phyloP scores from a whole-genome alignment of 768 basidiomycete genomes.

The Lactifluus rugatus region DNA sequence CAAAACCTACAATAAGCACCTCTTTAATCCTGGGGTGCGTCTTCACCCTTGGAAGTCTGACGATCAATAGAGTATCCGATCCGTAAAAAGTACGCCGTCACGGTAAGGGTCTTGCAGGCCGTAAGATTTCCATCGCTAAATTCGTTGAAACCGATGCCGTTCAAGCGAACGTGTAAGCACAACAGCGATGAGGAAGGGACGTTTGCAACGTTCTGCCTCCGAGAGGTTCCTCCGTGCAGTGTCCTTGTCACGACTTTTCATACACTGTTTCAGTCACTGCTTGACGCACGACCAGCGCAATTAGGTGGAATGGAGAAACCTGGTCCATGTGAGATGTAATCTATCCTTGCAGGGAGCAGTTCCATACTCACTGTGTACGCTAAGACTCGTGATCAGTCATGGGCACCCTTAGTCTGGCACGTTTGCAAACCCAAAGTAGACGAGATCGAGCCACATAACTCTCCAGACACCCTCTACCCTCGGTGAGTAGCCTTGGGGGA shows the following conservation, averaged over 20 bases:
- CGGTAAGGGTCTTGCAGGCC: not conserved
- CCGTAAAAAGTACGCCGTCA: too few relatives aligned
- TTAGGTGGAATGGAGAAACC: slow-evolving; percentile 14
- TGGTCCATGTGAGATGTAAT: slow-evolving; percentile 4
- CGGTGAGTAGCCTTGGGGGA: slow-evolving; percentile 3
- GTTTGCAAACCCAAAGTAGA: slow-evolving; percentile 18
- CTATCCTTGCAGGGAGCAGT: too few relatives aligned
- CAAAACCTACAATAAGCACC: not conserved
- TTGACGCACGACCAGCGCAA: slow-evolving; percentile 14
- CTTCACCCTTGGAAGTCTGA: too few relatives aligned
- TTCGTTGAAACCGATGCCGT: not conserved
- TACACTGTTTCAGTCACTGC: slow-evolving; percentile 20
- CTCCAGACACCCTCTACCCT: slow-evolving; percentile 20
- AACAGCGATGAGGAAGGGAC: not conserved
- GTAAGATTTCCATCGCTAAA: too few relatives aligned
- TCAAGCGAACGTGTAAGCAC: slow-evolving; percentile 13
- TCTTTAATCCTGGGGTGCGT: not conserved
- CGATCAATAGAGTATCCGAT: too few relatives aligned
- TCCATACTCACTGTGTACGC: too few relatives aligned
- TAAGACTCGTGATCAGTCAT: not conserved
- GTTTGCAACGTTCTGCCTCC: not conserved
- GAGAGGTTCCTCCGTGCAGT: not conserved
- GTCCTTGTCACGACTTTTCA: slow-evolving; percentile 1
- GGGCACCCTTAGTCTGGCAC: not conserved
- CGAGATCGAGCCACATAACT: slow-evolving; percentile 17